Evolutionary conservation across 208 protist species (phyloP).

Genomic region (Crithidia brevicula): DNA sequence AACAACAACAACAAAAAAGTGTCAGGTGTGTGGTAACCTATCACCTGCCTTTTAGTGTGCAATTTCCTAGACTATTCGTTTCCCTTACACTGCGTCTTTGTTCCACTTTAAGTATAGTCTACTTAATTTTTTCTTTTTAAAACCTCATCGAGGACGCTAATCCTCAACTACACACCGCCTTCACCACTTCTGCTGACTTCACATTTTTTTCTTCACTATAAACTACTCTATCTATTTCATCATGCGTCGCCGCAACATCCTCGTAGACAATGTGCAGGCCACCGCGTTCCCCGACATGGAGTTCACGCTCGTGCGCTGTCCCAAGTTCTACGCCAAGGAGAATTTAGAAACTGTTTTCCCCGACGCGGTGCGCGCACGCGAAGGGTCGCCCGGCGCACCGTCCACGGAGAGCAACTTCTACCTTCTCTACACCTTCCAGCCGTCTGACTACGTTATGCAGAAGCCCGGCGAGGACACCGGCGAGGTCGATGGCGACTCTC

Average conservation of each 20-base stretch:
- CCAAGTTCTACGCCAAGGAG: conserved; percentile 43
- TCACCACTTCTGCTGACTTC: neutral
- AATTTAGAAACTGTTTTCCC: conserved; percentile 56
- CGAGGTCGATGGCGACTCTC: neutral
- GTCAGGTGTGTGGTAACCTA: conserved; percentile 29
- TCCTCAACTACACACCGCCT: too few species aligned
- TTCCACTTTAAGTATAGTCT: neutral
- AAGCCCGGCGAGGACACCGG: conserved; percentile 19
- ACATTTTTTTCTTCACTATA: conserved; percentile 9
- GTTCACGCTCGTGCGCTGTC: conserved; percentile 35
- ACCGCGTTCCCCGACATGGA: conserved; percentile 28
- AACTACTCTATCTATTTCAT: neutral
- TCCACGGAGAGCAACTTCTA: conserved; percentile 17
- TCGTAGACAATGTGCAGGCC: conserved; percentile 15
- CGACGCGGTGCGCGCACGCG: conserved; percentile 1
- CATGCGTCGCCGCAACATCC: conserved; percentile 27
- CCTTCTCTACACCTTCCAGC: conserved; percentile 55
- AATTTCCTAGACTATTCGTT: neutral
- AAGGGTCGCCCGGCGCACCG: neutral
- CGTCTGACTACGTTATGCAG: conserved; percentile 25
- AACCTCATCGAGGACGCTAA: neutral
- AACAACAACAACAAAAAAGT: neutral
- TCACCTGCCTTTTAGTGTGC: conserved; percentile 11
- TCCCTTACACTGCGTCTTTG: neutral
- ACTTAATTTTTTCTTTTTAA: neutral